Conservation (phyloP, 257 asterid genomes). For the Gardenia jasminoides region DNA sequence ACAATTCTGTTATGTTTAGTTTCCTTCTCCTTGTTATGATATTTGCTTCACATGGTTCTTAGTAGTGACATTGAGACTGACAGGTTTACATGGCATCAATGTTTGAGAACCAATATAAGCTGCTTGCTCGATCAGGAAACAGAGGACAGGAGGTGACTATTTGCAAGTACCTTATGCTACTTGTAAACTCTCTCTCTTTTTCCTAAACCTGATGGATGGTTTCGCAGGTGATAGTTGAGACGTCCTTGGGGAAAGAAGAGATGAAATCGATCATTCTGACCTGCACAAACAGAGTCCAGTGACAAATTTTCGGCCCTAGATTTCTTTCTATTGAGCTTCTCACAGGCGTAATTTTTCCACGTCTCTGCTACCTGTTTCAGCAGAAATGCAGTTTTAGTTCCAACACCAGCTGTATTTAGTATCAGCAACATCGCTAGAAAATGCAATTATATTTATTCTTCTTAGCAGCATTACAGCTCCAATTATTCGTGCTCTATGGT, state of each 20-base stretch:
- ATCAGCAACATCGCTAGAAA: not conserved
- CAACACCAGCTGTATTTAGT: constrained; percentile 4
- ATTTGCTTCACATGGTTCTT: not conserved
- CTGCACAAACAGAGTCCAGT: constrained; percentile 82
- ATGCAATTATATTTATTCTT: not conserved
- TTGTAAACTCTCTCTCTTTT: not conserved
- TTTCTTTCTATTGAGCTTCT: not conserved
- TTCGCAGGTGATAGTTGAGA: constrained; percentile 67
- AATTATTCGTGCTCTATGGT: not conserved
- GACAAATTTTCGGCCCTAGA: constrained; percentile 17
- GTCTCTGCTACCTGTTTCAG: not conserved
- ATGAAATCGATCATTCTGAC: constrained; percentile 65
- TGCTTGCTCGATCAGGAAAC: constrained; percentile 94
- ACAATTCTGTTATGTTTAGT: not conserved
- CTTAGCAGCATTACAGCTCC: not conserved
- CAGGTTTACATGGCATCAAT: constrained; percentile 91
- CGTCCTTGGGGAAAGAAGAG: constrained; percentile 74
- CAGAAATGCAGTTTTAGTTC: not conserved
- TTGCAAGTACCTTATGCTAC: not conserved
- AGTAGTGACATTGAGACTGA: not conserved
- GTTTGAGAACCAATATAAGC: constrained; percentile 82
- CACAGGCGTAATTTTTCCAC: not conserved
- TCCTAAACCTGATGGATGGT: not conserved
- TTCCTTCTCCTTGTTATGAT: not conserved
- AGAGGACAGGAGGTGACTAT: constrained; percentile 74